Conservation (phyloP, 495 filamentous ascomycete species). For the Hyaloscypha hepaticicola region DNA sequence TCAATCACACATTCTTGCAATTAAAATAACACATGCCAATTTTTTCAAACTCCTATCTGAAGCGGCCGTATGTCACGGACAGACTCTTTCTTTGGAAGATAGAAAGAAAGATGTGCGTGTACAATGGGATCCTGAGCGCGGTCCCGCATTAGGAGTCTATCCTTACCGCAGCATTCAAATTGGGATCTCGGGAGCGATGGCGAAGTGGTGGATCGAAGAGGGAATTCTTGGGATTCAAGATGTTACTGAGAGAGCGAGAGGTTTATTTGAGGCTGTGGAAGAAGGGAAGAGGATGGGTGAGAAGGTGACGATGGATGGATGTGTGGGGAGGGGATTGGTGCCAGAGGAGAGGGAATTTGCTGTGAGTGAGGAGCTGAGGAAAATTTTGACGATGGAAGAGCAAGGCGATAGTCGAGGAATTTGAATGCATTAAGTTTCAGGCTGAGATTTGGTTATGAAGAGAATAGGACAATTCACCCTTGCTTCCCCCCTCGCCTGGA, state of each 20-base stretch:
- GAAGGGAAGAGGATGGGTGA: not conserved
- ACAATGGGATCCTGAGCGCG: constrained; percentile 65
- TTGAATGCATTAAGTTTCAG: too few relatives aligned
- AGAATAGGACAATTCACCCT: too few relatives aligned
- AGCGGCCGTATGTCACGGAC: constrained; percentile 28
- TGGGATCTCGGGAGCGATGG: constrained; percentile 48
- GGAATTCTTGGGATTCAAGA: constrained; percentile 56
- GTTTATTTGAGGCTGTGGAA: constrained; percentile 38
- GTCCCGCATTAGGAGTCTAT: constrained; percentile 40
- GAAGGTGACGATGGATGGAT: constrained; percentile 31
- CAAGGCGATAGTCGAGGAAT: not conserved
- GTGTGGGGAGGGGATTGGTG: constrained; percentile 41
- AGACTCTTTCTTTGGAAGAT: constrained; percentile 21
- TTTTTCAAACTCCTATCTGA: constrained; percentile 43
- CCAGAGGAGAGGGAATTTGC: constrained; percentile 48
- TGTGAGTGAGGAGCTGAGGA: constrained; percentile 39
- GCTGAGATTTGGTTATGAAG: too few relatives aligned
- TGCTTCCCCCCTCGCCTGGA: too few relatives aligned
- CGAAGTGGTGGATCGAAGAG: constrained; percentile 46
- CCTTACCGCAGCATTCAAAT: constrained; percentile 59
- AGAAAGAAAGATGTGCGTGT: constrained; percentile 46
- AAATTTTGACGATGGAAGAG: constrained; percentile 32
- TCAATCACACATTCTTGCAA: constrained; percentile 54
- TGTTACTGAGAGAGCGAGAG: constrained; percentile 52
- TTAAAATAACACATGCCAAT: constrained; percentile 45